Evolutionary conservation across 495 filamentous ascomycete species (phyloP).

Genomic region (Aspergillus panamensis): DNA sequence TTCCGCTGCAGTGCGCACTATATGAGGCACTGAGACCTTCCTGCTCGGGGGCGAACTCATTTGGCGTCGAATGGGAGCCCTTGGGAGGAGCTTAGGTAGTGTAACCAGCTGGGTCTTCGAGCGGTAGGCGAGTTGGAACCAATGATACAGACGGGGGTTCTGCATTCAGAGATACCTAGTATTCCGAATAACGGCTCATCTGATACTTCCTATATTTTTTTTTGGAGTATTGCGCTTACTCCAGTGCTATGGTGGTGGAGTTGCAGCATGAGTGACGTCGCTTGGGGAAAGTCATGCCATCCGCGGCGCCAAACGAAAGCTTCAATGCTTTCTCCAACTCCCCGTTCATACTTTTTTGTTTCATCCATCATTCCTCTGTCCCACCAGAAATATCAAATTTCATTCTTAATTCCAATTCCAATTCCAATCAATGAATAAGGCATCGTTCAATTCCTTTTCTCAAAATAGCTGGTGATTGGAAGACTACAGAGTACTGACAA

Average conservation of each 20-base stretch:
- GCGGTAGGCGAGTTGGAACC: not conserved
- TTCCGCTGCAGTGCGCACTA: constrained; percentile 67
- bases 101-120: not conserved
- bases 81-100: constrained; percentile 1
- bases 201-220: not conserved
- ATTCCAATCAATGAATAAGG: too few relatives aligned
- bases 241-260: not conserved
- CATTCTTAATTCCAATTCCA: too few relatives aligned
- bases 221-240: not conserved
- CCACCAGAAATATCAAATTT: too few relatives aligned
- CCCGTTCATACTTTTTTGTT: too few relatives aligned
- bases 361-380: too few relatives aligned
- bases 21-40: constrained; percentile 45
- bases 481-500: not conserved
- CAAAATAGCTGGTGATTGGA: too few relatives aligned
- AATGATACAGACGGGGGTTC: not conserved
- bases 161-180: constrained; percentile 10
- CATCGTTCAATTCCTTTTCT: too few relatives aligned
- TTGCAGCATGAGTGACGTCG: not conserved
- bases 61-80: constrained; percentile 4
- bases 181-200: not conserved
- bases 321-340: not conserved
- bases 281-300: not conserved
- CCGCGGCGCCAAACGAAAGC: not conserved
- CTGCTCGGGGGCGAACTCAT: constrained; percentile 34